These are phyloP conservation scores for Stenocarpella maydis DNA, from an alignment of 2,329 filamentous ascomycete species.

Conservation along the genomic window DNA sequence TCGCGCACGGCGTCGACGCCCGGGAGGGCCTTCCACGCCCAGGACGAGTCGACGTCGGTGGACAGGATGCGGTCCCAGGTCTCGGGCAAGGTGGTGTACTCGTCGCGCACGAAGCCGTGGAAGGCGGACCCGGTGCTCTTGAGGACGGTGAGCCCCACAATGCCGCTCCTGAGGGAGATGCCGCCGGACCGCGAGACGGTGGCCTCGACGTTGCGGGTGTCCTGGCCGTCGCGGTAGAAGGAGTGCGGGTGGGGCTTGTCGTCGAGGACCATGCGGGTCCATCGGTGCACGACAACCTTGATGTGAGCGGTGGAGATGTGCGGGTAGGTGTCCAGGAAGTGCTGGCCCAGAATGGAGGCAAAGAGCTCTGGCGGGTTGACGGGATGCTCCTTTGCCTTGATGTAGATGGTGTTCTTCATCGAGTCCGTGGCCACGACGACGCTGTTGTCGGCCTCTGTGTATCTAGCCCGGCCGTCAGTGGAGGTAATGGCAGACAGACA, in stretches of 20 bases:
- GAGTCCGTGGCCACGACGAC: conserved; percentile 96
- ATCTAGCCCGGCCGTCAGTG: conserved; percentile 60
- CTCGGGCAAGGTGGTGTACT: conserved; percentile 90
- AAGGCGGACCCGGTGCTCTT: conserved; percentile 98
- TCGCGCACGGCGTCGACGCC: conserved; percentile 72
- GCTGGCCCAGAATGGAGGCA: conserved; percentile 81
- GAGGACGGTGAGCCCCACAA: conserved; percentile 84
- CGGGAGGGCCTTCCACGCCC: conserved; percentile 82
- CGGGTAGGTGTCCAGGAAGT: conserved; percentile 87
- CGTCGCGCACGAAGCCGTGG: conserved; percentile 91
- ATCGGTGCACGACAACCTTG: conserved; percentile 84
- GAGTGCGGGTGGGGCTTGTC: conserved; percentile 94
- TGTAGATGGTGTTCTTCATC: conserved; percentile 97
- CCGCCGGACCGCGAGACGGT: conserved; percentile 72
- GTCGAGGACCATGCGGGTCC: conserved; percentile 87
- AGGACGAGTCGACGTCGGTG: conserved; percentile 87
- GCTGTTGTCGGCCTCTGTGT: conserved; percentile 93
- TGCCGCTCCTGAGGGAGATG: conserved; percentile 78
- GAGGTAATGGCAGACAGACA: too few relatives aligned
- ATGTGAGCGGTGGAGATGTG: conserved; percentile 90
- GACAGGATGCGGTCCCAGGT: conserved; percentile 95
- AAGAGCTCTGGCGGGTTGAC: conserved; percentile 94
- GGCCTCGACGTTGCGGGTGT: conserved; percentile 85
- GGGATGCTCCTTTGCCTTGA: conserved; percentile 92
- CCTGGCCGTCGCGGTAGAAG: conserved; percentile 88